Base-by-base conservation (phyloP, 2,329 filamentous ascomycete species). In the Phyllosticta capitalensis region DNA sequence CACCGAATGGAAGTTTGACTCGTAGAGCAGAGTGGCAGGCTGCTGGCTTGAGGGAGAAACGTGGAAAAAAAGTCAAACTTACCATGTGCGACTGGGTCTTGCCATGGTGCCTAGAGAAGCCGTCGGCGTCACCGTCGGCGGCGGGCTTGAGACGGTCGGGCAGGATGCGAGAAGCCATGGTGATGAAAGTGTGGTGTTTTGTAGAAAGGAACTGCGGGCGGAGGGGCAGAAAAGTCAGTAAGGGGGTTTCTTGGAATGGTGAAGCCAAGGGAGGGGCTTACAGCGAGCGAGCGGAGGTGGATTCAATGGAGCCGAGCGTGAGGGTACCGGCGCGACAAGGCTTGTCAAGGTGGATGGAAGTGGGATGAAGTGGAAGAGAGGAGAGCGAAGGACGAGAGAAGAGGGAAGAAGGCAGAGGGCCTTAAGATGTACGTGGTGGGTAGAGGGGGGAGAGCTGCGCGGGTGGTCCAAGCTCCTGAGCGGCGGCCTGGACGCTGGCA, bases 1-100 rank as follows among this genome's bases (percentile, higher is more conserved):
- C 14, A n/a, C 2, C 4, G 14, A 19, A 14, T 14, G 7, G n/a
- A 17, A n/a, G 3, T 45, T 6, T 45, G 38, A n/a, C 5, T 14
- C 17, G 5, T 6, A n/a, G 38, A 17, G 14, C 2, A 17, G 38
- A 19, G 14, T 45, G 38, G 38, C 56, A 51, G 33, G 53, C 58
- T 52, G 58, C 58, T 59, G 19, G 58, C 38, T 19, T 17, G 14
- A 17, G 48, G 33, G 26, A 50, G 30, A 28, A 5, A 60, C n/a
- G n/a, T n/a, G 51, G 48, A 55, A 60, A 56, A 45, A 61, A 52
- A 62, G 54, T 9, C 57, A 48, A 61, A 85, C 88, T 84, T 77
- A 88, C 88, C 84, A 92, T 89, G 76, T 92, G 88, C 63, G 87
- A 90, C 75, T 88, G 87, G 67, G 87, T 88, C 83, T 92, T 92